phyloP scores from a whole-genome alignment of 2,329 filamentous ascomycete species.

The Fusarium secorum region DNA sequence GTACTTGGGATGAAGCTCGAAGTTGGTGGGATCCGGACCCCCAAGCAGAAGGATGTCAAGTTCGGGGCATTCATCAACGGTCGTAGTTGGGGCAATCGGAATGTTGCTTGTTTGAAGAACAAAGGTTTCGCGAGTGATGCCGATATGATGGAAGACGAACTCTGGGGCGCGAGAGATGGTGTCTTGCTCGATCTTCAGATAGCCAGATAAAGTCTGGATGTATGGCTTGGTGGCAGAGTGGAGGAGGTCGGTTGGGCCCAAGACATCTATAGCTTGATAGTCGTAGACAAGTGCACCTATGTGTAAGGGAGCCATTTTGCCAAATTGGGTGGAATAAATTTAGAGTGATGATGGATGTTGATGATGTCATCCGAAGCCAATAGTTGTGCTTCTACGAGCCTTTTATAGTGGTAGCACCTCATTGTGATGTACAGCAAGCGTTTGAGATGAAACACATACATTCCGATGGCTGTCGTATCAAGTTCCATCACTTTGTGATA shows the following conservation, averaged over 20 bases:
- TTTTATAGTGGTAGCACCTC: background rate
- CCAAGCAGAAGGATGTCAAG: conserved; percentile 50
- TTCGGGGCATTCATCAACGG: conserved; percentile 47
- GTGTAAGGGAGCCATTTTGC: conserved; percentile 21
- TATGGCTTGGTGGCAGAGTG: conserved; percentile 36
- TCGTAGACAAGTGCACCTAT: conserved; percentile 37
- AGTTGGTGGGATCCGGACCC: conserved; percentile 42
- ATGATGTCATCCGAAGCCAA: background rate
- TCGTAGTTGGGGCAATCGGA: conserved; percentile 42
- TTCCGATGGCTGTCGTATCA: background rate
- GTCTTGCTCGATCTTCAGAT: conserved; percentile 30
- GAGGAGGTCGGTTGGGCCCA: conserved; percentile 46
- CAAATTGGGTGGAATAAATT: background rate
- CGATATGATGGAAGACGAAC: conserved; percentile 48
- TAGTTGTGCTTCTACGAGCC: fast-evolving
- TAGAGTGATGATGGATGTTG: background rate
- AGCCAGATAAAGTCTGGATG: conserved; percentile 7
- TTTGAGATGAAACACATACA: background rate
- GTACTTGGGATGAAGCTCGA: conserved; percentile 43
- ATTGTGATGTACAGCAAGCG: fast-evolving
- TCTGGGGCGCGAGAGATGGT: conserved; percentile 39
- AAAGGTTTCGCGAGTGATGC: conserved; percentile 43
- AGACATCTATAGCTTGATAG: conserved; percentile 47
- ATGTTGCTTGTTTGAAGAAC: conserved; percentile 9
- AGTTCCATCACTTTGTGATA: background rate